Percentiles rank a stretch among this genome's conserved stretches.
phyloP scores from a whole-genome alignment of 78 protist genomes.

The Dictyostelium purpureum region DNA sequence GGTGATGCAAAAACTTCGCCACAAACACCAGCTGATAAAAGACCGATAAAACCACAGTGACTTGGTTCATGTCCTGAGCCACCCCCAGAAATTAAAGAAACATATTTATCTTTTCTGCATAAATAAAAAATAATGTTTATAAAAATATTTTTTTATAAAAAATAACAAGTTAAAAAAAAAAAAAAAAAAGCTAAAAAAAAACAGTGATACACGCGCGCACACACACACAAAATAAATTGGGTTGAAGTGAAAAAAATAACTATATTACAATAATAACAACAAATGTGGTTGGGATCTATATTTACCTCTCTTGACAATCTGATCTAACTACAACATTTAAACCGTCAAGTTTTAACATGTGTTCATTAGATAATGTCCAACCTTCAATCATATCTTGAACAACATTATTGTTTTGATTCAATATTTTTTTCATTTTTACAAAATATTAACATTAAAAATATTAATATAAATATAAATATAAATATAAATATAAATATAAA shows the following conservation, averaged over 20 bases:
- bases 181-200: too few species aligned
- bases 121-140: neutral
- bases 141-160: neutral
- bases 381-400: slow-evolving; percentile 70
- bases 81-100: slow-evolving; percentile 79
- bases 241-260: too few species aligned
- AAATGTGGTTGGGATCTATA: neutral
- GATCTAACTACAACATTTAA: slow-evolving; percentile 20
- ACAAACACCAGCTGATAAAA: slow-evolving; percentile 72
- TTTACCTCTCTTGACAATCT: neutral
- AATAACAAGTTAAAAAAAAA: neutral
- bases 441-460: neutral
- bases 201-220: neutral
- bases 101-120: neutral
- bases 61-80: slow-evolving; percentile 90
- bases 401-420: slow-evolving; percentile 42
- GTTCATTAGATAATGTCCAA: neutral
- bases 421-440: slow-evolving; percentile 68
- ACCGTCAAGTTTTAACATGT: neutral
- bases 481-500: too few species aligned
- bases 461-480: neutral
- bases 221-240: too few species aligned
- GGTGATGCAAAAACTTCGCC: slow-evolving; percentile 84
- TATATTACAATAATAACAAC: too few species aligned
- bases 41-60: slow-evolving; percentile 84